Percentiles rank a stretch among this genome's conserved stretches.
These are phyloP conservation scores for Hylodesmum podocarpum DNA, from an alignment of 306 rosid genomes.

Conservation along the genomic window DNA sequence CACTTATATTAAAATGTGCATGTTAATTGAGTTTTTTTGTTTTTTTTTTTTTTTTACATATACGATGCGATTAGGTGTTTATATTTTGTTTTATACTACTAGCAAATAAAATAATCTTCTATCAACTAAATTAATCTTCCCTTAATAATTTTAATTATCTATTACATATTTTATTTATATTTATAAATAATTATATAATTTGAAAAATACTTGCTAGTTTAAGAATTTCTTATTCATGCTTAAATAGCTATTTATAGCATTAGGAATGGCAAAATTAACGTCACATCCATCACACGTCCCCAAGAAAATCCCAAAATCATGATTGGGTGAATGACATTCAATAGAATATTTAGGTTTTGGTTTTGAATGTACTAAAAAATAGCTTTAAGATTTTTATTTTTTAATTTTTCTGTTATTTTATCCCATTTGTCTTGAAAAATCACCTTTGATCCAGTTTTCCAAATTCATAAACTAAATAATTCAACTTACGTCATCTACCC, in stretches of 20 bases:
- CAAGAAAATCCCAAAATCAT: not conserved
- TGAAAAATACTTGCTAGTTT: not conserved
- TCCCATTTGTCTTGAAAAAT: no score
- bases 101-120: no score
- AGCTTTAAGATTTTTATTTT: not conserved
- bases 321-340: not conserved
- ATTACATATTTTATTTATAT: not conserved
- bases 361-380: not conserved
- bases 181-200: not conserved
- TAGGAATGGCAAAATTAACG: not conserved
- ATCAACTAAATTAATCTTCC: no score
- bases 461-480: not conserved
- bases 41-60: no score
- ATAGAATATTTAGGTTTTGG: not conserved
- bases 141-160: no score
- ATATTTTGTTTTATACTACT: no score
- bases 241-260: not conserved
- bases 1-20: no score
- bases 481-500: not conserved
- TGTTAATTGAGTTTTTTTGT: no score
- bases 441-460: no score
- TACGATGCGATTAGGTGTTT: no score
- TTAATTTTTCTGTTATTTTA: not conserved
- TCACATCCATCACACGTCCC: not conserved
- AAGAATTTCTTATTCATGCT: not conserved